A percentile compares a stretch with the other conserved stretches of the same genome.
phyloP scores from a whole-genome alignment of 768 basidiomycete species.

The Gloeophyllum trabeum region DNA sequence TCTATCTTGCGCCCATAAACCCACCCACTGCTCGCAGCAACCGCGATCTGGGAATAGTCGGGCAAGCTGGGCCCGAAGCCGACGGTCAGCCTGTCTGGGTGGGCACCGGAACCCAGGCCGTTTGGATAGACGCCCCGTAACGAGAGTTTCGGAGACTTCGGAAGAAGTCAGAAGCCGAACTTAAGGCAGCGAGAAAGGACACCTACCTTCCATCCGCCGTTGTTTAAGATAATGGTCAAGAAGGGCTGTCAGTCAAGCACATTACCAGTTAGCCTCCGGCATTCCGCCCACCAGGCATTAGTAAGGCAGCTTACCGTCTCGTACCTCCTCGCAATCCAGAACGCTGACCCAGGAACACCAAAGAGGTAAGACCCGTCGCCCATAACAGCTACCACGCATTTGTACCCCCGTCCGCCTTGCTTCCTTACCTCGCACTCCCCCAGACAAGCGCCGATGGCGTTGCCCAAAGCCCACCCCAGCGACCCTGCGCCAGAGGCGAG shows the following conservation, averaged over 20 bases:
- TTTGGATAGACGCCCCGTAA: slow-evolving; percentile 55
- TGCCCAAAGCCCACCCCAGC: slow-evolving; percentile 60
- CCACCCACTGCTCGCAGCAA: slow-evolving; percentile 62
- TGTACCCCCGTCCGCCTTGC: slow-evolving; percentile 20
- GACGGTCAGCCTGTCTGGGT: slow-evolving; percentile 40
- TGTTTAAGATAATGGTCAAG: slow-evolving; percentile 60
- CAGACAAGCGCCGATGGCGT: slow-evolving; percentile 45
- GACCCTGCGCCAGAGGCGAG: slow-evolving; percentile 52
- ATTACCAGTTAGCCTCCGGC: too few species aligned
- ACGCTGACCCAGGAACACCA: slow-evolving; percentile 51
- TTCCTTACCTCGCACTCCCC: slow-evolving; percentile 22
- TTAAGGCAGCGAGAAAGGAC: neutral
- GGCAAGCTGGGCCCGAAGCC: slow-evolving; percentile 56
- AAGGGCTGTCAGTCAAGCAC: too few species aligned
- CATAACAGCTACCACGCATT: slow-evolving; percentile 48
- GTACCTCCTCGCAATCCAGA: slow-evolving; percentile 66
- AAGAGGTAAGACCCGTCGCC: slow-evolving; percentile 68
- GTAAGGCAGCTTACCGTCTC: slow-evolving; percentile 36
- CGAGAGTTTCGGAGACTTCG: slow-evolving; percentile 46
- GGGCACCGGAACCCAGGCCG: slow-evolving; percentile 33
- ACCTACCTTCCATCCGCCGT: slow-evolving; percentile 55
- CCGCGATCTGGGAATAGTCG: slow-evolving; percentile 51
- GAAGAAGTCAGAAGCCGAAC: slow-evolving; percentile 1
- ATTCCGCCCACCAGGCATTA: neutral
- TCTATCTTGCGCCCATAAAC: slow-evolving; percentile 37